phyloP scores from a whole-genome alignment of 371 early-diverging fungal genomes.

The Mortierella sp. region DNA sequence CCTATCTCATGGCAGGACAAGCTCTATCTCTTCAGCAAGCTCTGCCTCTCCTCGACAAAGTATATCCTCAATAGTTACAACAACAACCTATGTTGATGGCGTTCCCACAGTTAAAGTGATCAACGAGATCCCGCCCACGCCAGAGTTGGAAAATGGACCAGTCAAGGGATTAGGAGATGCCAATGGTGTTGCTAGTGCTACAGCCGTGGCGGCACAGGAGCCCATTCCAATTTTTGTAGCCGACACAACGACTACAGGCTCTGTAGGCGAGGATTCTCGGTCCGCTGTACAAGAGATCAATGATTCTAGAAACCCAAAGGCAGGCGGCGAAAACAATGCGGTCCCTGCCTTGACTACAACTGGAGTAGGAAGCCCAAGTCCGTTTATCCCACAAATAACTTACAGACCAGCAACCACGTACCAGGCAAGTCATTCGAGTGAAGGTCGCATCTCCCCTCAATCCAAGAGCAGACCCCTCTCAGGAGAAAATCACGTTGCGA shows the following conservation, averaged over 20 bases:
- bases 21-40: slow-evolving; percentile 12
- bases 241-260: neutral
- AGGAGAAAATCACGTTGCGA: slow-evolving; percentile 9
- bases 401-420: slow-evolving; percentile 45
- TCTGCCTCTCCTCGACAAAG: slow-evolving; percentile 33
- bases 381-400: slow-evolving; percentile 39
- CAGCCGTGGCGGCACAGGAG: slow-evolving; percentile 6
- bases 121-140: slow-evolving; percentile 56
- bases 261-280: neutral
- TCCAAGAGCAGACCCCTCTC: slow-evolving; percentile 29
- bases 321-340: neutral
- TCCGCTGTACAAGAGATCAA: neutral
- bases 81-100: slow-evolving; percentile 50
- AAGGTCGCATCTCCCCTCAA: slow-evolving; percentile 21
- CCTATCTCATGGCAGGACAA: slow-evolving; percentile 15
- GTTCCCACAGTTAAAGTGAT: slow-evolving; percentile 36
- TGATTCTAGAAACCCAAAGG: neutral
- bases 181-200: neutral
- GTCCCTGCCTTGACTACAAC: neutral
- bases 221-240: slow-evolving; percentile 23
- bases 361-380: slow-evolving; percentile 22
- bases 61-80: slow-evolving; percentile 37
- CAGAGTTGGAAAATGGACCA: slow-evolving; percentile 36
- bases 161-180: neutral
- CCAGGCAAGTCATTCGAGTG: slow-evolving; percentile 3